Base-by-base conservation (phyloP, 257 asterid species). In the Galeopsis tetrahit region DNA sequence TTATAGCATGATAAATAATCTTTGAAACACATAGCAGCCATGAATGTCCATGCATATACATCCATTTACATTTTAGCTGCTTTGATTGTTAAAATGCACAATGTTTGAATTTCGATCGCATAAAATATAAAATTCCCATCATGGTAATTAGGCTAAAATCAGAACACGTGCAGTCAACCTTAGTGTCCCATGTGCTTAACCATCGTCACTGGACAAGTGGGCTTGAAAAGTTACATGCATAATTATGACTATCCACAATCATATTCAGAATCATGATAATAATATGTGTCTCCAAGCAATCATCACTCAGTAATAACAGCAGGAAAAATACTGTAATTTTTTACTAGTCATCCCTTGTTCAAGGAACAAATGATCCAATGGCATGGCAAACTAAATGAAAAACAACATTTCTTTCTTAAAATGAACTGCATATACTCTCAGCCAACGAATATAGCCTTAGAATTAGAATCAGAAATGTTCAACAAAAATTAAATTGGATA, bases 231-330 rank as follows among this genome's bases (percentile, higher is more conserved):
- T 70, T 15, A 17, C 57, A 10, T 38, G 56, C 56, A 52, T 6
- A 56, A 65, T 64, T 73, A 39, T 11, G 32, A 57, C 15, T 53
- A 68, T 28, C 43, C 53, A 73, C 32, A 7, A 10, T 34, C 48
- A 66, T 10, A 66, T 34, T 51, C 63, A 43, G 15, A 35, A 48
- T 51, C 51, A 13, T 39, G 49, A 39, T 71, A 61, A 39, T 21
- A 51, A 51, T n/a, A n/a, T 6, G 34, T 46, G 65, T 64, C 51
- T 55, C 68, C 72, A 74, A 66, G 43, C 61, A 56, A 66, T 43
- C 42, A 56, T 53, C 69, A 34, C 42, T 21, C 15, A 35, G 13
- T 28, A 55, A 40, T 53, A n/a, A 32, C 4, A 42, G 7, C 38
- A 63, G 51, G 10, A 56, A 65, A 21, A 65, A 21, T 39, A 52